Evolutionary conservation across 192 early-diverging fungal genomes (phyloP).

Genomic region (Coemansia sp.): DNA sequence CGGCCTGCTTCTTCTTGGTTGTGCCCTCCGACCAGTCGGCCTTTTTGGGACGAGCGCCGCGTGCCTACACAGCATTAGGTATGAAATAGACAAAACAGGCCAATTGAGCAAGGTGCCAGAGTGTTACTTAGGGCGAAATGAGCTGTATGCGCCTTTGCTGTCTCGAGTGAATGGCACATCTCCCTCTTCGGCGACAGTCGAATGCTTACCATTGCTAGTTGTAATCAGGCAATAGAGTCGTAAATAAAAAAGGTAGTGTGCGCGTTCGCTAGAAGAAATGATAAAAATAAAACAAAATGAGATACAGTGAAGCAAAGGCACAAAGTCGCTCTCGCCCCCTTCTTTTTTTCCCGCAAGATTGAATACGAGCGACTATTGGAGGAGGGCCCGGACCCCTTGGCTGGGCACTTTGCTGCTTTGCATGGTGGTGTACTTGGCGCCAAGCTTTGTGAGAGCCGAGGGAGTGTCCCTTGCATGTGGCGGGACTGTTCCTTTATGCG

Average conservation of each 20-base stretch:
- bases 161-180: not conserved
- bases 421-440: too few relatives aligned
- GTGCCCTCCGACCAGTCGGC: conserved; percentile 76
- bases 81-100: not conserved
- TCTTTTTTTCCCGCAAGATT: too few relatives aligned
- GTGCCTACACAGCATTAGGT: conserved; percentile 27
- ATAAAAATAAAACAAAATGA: not conserved
- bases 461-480: not conserved
- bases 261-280: not conserved
- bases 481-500: not conserved
- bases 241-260: conserved; percentile 4
- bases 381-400: not conserved
- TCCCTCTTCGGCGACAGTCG: not conserved
- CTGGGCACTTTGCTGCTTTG: not conserved
- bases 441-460: too few relatives aligned
- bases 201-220: conserved; percentile 27
- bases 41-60: conserved; percentile 53
- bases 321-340: not conserved
- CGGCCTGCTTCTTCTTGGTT: conserved; percentile 76
- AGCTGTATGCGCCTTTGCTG: not conserved
- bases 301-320: not conserved
- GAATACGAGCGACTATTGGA: not conserved
- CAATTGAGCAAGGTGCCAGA: too few relatives aligned
- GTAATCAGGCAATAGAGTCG: conserved; percentile 10
- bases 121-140: too few relatives aligned